Evolutionary conservation across 306 rosid genomes (phyloP).

Genomic region (Trifolium repens): DNA sequence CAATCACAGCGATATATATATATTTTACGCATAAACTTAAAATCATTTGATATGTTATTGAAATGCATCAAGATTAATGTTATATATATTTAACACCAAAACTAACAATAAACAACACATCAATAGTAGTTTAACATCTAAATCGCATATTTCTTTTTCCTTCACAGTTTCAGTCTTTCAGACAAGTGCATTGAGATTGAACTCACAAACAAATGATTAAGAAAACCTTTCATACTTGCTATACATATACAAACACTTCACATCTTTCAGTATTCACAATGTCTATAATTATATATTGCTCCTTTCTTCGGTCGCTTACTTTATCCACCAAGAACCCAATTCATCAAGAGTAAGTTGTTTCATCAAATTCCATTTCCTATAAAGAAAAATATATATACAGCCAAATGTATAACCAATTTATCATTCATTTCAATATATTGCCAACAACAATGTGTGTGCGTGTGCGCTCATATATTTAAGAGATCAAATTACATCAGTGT

Average conservation of each 20-base stretch:
- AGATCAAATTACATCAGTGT: background rate
- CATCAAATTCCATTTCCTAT: constrained; percentile 91
- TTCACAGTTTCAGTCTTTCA: constrained; percentile 28
- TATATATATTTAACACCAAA: background rate
- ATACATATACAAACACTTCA: constrained; percentile 49
- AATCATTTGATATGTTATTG: too few relatives aligned
- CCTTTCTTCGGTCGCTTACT: constrained; percentile 51
- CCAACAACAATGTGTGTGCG: background rate
- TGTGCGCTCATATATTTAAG: too few relatives aligned
- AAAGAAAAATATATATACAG: constrained; percentile 13
- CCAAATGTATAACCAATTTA: constrained; percentile 29
- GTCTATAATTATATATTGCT: constrained; percentile 38
- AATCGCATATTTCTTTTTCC: constrained; percentile 21
- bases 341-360: constrained; percentile 62
- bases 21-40: too few relatives aligned
- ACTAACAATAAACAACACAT: background rate
- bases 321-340: constrained; percentile 54
- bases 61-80: too few relatives aligned
- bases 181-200: constrained; percentile 30
- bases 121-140: constrained; percentile 15
- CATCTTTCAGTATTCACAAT: constrained; percentile 58
- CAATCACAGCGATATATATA: too few relatives aligned
- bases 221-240: constrained; percentile 54
- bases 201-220: constrained; percentile 53
- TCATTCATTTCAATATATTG: background rate